A percentile compares a stretch with the other conserved stretches of the same genome.
Evolutionary conservation across 345 rosid species (phyloP).

Genomic region (Litchi chinensis): DNA sequence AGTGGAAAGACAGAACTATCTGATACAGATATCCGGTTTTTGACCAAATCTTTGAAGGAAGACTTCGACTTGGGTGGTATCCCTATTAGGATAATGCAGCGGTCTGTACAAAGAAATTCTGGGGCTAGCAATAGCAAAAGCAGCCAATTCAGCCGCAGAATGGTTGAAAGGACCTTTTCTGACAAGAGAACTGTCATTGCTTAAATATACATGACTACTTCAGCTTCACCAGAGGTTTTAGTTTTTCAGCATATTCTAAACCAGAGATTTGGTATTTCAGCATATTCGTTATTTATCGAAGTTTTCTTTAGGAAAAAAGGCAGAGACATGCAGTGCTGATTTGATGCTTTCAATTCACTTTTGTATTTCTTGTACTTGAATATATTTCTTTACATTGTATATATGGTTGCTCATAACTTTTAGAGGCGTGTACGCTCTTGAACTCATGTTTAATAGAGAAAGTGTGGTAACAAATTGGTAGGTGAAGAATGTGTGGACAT

Average conservation of each 20-base stretch:
- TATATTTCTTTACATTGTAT: neutral
- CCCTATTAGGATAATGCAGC: constrained; percentile 88
- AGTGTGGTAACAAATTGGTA: neutral
- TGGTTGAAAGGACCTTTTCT: constrained; percentile 43
- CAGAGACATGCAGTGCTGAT: neutral
- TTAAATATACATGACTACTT: constrained; percentile 14
- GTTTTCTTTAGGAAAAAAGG: neutral
- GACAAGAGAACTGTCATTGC: constrained; percentile 53
- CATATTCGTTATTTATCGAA: neutral
- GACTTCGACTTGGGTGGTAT: constrained; percentile 92
- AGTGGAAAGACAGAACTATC: constrained; percentile 65
- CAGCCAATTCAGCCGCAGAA: constrained; percentile 27
- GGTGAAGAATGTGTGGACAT: neutral
- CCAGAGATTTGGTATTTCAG: too few relatives aligned
- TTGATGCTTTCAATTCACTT: neutral
- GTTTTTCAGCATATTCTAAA: neutral
- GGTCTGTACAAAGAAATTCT: constrained; percentile 40
- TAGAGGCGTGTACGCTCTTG: neutral
- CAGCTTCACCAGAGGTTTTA: neutral
- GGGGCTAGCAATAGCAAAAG: constrained; percentile 33
- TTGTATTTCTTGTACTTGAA: neutral
- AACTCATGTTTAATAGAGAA: neutral
- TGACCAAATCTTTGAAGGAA: constrained; percentile 84
- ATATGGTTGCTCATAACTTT: neutral
- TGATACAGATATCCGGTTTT: constrained; percentile 75